Evolutionary conservation across 106 monocot species (phyloP).

Genomic region (Allium sativum): DNA sequence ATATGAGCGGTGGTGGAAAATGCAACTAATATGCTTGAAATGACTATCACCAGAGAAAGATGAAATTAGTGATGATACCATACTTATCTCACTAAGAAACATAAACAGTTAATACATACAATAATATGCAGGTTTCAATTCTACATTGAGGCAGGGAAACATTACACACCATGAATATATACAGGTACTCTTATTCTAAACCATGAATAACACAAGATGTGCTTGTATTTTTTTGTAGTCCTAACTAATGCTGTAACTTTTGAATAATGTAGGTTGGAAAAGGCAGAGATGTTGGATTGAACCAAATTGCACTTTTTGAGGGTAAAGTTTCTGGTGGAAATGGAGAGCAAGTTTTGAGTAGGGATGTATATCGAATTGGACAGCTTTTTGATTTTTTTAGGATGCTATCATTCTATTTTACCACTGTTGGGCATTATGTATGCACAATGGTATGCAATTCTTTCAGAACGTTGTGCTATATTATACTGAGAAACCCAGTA

Average conservation of each 20-base stretch:
- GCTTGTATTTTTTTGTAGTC: neutral
- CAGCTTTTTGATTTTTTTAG: slow-evolving; percentile 98
- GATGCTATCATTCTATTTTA: slow-evolving; percentile 90
- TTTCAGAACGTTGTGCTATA: neutral
- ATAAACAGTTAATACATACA: neutral
- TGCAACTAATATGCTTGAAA: too few relatives aligned
- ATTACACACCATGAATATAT: slow-evolving; percentile 98
- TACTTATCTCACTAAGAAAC: too few relatives aligned
- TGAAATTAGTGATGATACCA: too few relatives aligned
- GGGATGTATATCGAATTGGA: slow-evolving; percentile 87
- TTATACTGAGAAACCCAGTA: too few relatives aligned
- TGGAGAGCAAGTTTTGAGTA: slow-evolving; percentile 92
- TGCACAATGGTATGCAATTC: slow-evolving; percentile 75
- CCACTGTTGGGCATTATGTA: slow-evolving; percentile 85
- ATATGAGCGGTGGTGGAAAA: too few relatives aligned
- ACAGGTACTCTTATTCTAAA: slow-evolving; percentile 40
- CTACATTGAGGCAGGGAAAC: slow-evolving; percentile 89
- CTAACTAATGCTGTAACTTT: neutral
- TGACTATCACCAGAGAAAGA: too few relatives aligned
- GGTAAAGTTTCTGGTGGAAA: slow-evolving; percentile 98
- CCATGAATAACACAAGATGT: neutral
- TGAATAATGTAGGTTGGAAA: slow-evolving; percentile 64
- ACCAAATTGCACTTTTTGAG: slow-evolving; percentile 94
- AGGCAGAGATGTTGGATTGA: slow-evolving; percentile 94
- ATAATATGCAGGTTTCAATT: slow-evolving; percentile 77